phyloP scores from a whole-genome alignment of 495 filamentous ascomycete species.

The Penicillium tannophilum region DNA sequence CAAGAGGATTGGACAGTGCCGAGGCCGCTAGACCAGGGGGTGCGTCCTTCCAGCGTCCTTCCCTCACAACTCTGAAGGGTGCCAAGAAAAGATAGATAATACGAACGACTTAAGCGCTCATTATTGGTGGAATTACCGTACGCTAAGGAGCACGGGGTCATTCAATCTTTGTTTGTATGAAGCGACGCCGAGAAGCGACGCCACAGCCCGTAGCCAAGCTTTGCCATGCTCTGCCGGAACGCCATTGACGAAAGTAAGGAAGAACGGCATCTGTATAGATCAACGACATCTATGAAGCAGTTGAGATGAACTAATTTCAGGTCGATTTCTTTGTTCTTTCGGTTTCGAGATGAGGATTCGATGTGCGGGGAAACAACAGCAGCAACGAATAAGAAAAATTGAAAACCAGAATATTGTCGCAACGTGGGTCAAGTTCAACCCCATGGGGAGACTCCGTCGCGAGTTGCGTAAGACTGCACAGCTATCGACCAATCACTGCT shows the following conservation, averaged over 20 bases:
- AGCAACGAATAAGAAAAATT: not conserved
- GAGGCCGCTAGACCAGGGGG: constrained; percentile 12
- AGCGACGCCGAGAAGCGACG: constrained; percentile 8
- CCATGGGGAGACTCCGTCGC: constrained; percentile 6
- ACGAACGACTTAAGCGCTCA: not conserved
- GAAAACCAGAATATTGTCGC: not conserved
- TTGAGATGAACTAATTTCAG: too few species aligned
- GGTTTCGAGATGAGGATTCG: not conserved
- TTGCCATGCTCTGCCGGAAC: constrained; percentile 5
- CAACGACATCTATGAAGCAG: not conserved
- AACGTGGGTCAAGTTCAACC: constrained; percentile 5
- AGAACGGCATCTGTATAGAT: not conserved
- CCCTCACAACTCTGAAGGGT: not conserved
- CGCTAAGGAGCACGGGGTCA: not conserved
- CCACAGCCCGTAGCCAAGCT: constrained; percentile 14
- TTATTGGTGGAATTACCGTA: not conserved
- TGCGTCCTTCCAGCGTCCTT: constrained; percentile 4
- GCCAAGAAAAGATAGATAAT: not conserved
- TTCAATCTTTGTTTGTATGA: not conserved
- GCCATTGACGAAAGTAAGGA: not conserved
- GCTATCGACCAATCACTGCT: not conserved
- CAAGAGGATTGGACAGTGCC: not conserved
- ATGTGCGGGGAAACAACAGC: not conserved
- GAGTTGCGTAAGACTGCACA: constrained; percentile 1
- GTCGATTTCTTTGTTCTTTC: not conserved